Evolutionary conservation across 2,329 filamentous ascomycete genomes (phyloP).

Genomic region (Monosporascus sp.): DNA sequence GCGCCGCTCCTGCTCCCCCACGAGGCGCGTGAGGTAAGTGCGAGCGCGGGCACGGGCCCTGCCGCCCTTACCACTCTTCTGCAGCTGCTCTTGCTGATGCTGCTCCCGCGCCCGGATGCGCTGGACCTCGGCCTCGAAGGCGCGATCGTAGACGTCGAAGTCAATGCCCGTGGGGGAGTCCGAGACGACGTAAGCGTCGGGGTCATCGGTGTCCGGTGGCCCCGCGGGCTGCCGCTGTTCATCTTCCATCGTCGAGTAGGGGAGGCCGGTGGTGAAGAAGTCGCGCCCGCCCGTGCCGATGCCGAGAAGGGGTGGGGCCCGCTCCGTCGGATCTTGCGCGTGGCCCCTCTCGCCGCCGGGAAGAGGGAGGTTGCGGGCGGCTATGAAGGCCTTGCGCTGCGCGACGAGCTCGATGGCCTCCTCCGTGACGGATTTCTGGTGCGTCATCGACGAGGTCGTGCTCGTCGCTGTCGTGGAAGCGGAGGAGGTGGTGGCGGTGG

Average conservation of each 20-base stretch:
- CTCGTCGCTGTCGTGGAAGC: constrained; percentile 20
- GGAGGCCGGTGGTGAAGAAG: constrained; percentile 21
- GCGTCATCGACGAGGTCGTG: constrained; percentile 11
- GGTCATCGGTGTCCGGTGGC: neutral
- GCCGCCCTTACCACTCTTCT: too few species aligned
- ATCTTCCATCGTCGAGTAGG: neutral
- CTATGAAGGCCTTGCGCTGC: constrained; percentile 39
- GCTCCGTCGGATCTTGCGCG: constrained; percentile 58
- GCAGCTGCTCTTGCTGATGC: constrained; percentile 5
- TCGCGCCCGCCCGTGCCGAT: constrained; percentile 63
- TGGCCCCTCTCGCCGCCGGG: constrained; percentile 49
- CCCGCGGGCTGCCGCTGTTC: neutral
- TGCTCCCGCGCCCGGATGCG: constrained; percentile 33
- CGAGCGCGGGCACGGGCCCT: constrained; percentile 24
- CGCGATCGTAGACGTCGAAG: constrained; percentile 82
- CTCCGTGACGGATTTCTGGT: constrained; percentile 33
- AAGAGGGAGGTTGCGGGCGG: constrained; percentile 25
- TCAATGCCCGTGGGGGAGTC: constrained; percentile 83
- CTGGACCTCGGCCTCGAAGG: constrained; percentile 78
- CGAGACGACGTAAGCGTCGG: constrained; percentile 52
- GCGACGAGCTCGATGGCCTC: constrained; percentile 46
- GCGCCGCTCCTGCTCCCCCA: constrained; percentile 38
- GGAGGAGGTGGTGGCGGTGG: constrained; percentile 11
- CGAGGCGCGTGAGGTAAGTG: constrained; percentile 45
- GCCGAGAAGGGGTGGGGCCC: constrained; percentile 62